A percentile compares a stretch with the other conserved stretches of the same genome.
phyloP scores from a whole-genome alignment of 176 grass and related monocot genomes.

The Stipa capillata region DNA sequence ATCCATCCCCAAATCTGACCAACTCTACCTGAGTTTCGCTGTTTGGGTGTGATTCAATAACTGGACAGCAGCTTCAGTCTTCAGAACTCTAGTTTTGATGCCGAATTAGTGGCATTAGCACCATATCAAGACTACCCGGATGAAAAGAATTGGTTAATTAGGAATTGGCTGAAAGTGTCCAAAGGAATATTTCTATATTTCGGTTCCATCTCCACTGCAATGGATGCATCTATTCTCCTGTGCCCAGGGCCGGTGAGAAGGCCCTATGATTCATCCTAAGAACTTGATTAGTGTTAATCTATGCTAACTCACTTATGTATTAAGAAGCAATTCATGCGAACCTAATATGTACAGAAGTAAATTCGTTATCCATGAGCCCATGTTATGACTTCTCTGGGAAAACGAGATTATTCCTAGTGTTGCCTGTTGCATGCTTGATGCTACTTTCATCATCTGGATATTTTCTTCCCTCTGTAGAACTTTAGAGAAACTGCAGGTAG shows the following conservation, averaged over 20 bases:
- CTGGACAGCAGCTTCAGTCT: too few species aligned
- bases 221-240: constrained; percentile 65
- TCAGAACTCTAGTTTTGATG: constrained; percentile 21
- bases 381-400: constrained; percentile 97
- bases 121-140: constrained; percentile 19
- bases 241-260: not conserved
- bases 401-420: constrained; percentile 85
- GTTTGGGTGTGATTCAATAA: too few species aligned
- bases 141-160: too few species aligned
- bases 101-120: constrained; percentile 32
- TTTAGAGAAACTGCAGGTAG: constrained; percentile 97
- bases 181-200: constrained; percentile 24
- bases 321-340: too few species aligned
- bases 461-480: constrained; percentile 98
- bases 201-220: constrained; percentile 52
- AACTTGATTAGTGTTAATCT: not conserved
- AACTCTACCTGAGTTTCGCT: too few species aligned
- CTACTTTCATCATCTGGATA: constrained; percentile 98
- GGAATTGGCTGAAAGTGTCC: constrained; percentile 16
- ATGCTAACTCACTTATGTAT: too few species aligned
- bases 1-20: too few species aligned
- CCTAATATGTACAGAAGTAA: too few species aligned
- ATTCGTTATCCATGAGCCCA: too few species aligned
- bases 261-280: not conserved
- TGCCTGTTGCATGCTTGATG: constrained; percentile 96